Evolutionary conservation across 805 yeast genomes (phyloP).

Genomic region (Kodamaea sagamina): DNA sequence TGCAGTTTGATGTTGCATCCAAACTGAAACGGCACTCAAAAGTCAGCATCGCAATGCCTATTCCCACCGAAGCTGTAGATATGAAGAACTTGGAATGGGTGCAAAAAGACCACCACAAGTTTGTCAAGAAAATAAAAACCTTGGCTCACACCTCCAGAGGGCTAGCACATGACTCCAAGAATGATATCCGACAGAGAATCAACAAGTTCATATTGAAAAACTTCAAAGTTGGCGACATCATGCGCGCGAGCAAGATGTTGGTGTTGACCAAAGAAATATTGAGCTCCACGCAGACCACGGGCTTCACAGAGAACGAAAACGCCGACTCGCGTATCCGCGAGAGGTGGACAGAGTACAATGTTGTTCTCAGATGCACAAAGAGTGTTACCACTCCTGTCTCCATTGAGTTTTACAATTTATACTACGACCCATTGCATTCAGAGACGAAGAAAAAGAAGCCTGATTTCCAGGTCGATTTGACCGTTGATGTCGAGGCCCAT

Average conservation of each 20-base stretch:
- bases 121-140: constrained; percentile 20
- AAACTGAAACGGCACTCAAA: background rate
- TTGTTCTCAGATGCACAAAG: constrained; percentile 68
- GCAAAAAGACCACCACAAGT: constrained; percentile 19
- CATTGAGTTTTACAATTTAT: constrained; percentile 60
- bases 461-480: constrained; percentile 21
- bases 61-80: constrained; percentile 22
- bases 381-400: constrained; percentile 51
- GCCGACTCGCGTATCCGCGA: constrained; percentile 60
- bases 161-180: constrained; percentile 19
- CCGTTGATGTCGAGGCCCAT: constrained; percentile 33
- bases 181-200: constrained; percentile 23
- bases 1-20: background rate
- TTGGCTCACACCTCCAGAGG: constrained; percentile 29
- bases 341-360: constrained; percentile 78
- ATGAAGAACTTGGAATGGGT: constrained; percentile 12
- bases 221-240: constrained; percentile 58
- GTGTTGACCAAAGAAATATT: constrained; percentile 54
- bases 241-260: constrained; percentile 68
- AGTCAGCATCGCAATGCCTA: constrained; percentile 19
- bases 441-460: constrained; percentile 24
- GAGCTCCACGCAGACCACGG: constrained; percentile 15
- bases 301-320: constrained; percentile 51
- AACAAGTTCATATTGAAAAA: constrained; percentile 26
- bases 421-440: constrained; percentile 31